Base-by-base conservation (phyloP, 805 yeast species). In the Starmerella scarabaei region DNA sequence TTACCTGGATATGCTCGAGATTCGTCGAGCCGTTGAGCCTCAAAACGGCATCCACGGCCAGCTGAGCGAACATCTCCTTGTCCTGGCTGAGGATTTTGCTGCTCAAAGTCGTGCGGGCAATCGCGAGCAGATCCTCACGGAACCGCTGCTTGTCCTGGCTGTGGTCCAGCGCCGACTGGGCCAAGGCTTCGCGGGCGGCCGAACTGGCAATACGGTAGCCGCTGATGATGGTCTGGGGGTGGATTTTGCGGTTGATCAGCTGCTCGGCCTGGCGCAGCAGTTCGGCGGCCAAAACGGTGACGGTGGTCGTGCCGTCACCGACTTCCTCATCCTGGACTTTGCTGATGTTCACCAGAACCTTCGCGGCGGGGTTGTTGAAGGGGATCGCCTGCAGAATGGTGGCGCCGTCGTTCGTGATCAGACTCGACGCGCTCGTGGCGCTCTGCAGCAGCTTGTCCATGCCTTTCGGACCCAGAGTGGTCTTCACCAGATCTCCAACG, bases 221-320 rank as follows among this genome's bases (percentile, higher is more conserved):
- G 60, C 84, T 94, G 49, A 91, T 85, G 56, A 91, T 88, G 4
- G 96, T 88, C 62, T 88, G 97, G 30, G 99, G 98, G 62, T 91
- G 98, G 49, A 91, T 91, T 58, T 80, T 86, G 59, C 78, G 80
- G 50, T 85, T 94, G 35, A 91, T 80, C 48, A 91, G 72, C 58
- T 77, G 77, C 62, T 91, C 96, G 26, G 97, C 96, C 65, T 88
- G 96, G 59, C 94, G 75, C 62, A 91, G 71, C 45, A 91, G 69
- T 64, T 91, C 98, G 41, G 96, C 95, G 2, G 97, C 95, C 42
- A 91, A 62, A 24, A 88, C 78, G 0, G 96, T 82, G 17, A 88
- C 98, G 21, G 94, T 80, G 1, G 98, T 88, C 33, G 98, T 88
- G 50, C 98, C 98, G 63, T 88, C 98, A 44, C 98, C 98, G 49